Evolutionary conservation across 208 protist species (phyloP), one percentile per base, ranked within the genome.

Genomic region (Crithidia bombi): DNA sequence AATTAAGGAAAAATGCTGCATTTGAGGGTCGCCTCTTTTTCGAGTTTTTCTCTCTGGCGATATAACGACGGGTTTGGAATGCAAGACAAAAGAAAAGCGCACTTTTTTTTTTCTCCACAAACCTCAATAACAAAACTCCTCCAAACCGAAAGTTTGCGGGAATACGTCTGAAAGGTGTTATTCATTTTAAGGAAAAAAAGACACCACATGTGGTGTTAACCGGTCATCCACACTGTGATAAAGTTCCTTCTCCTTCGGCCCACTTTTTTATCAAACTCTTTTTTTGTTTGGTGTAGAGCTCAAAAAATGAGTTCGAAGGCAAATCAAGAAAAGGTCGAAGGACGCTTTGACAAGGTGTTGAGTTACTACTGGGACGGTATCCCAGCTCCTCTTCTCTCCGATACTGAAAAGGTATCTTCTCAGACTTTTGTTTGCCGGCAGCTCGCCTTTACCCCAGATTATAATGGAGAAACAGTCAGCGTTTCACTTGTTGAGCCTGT

Each of bases 361-460:
- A 69, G 85, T 19, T 85, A 83, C 64, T 96, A 91, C 61, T 90
- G 90, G 81, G 91, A 96, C 79, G 91, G 91, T 32, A 77, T 96
- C 47, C 88, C 91, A 3, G 82, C 75, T 26, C 91, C 91, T 38
- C 83, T 83, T 61, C 64, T 96, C 49, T 61, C 64, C 46, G 64
- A 70, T 51, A 58, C 52, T 3, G 55, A 67, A 0, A 73, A 78
- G 57, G 36, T 63, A 19, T 64, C 64, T 43, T 59, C 72, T 33
- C 66, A 67, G 17, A 93, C 90, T 11, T 95, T 93, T 82, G 44
- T 73, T 5, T 83, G 89, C 62, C 64, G 72, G 25, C 79, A 66
- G 44, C 78, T 96, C 12, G 85, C 83, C 0, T 90, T 90, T 62
- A 82, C 83, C 39, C 85, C 86, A 3, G 91, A 96, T 74, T 93